Base-by-base conservation (phyloP, 495 filamentous ascomycete genomes). In the Trypethelium eluteriae region DNA sequence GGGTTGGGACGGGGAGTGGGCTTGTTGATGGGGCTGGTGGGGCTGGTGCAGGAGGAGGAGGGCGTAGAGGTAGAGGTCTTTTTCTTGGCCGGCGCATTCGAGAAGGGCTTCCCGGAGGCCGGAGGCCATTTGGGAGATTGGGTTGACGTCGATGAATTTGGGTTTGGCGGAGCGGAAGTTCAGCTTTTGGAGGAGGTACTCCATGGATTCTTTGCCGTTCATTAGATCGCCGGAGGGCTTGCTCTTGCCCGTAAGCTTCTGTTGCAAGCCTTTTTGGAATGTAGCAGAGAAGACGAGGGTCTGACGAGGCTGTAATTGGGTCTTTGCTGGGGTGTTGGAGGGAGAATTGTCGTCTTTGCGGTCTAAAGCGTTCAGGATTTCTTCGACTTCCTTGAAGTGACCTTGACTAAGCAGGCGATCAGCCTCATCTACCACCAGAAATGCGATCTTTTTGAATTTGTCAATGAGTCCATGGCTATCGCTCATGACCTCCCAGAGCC, bases 271-370 rank as follows among this genome's bases (percentile, higher is more conserved):
- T 70, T 89, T 89, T 72, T 96, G 88, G 78, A 98, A 96, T 0
- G 94, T 98, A 2, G 94, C 94, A 0, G 95, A 98, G 78, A 98
- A 98, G 44, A 98, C 90, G 2, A 98, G 83, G 1, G 92, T 98
- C 74, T 98, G 94, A 35, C 91, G 82, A n/a, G 65, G 35, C 12
- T 68, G 56, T 47, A 39, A 63, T 34, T 47, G 47, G 11, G 62
- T 4, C 41, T 49, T 50, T 38, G 35, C 10, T 4, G n/a, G 18
- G 39, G 41, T 64, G 62, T 36, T 59, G 10, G 53, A 14, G 5
- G 18, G 53, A 32, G 3, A 35, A 64, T 74, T 73, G 11, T 82
- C 76, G 62, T 78, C 77, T 16, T 79, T 70, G 36, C 85, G 80
- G 68, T 95, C 89, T 4, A 98, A 78, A 0, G 90, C 82, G 64